A percentile compares a stretch with the other conserved stretches of the same genome.
phyloP scores from a whole-genome alignment of 2,329 filamentous ascomycete genomes.

The Epichloe typhina region DNA sequence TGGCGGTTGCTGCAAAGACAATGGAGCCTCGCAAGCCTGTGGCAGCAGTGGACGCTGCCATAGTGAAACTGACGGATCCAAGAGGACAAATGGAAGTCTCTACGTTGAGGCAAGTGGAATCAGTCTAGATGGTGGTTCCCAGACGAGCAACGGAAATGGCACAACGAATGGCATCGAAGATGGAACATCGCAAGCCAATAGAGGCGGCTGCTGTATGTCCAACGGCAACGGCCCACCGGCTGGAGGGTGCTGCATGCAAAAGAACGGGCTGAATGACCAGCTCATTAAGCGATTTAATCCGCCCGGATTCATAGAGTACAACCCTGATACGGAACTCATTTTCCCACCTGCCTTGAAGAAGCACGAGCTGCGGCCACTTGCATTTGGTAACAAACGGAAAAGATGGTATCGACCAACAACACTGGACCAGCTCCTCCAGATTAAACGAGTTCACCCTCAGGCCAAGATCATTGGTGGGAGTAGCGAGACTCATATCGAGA shows the following conservation, averaged over 20 bases:
- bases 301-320: slow-evolving; percentile 88
- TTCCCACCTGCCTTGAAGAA: slow-evolving; percentile 79
- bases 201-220: slow-evolving; percentile 60
- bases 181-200: slow-evolving; percentile 10
- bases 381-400: slow-evolving; percentile 90
- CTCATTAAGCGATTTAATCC: slow-evolving; percentile 61
- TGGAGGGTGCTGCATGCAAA: slow-evolving; percentile 57
- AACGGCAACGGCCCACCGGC: slow-evolving; percentile 30
- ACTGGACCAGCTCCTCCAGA: slow-evolving; percentile 74
- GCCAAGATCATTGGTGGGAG: slow-evolving; percentile 94
- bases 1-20: slow-evolving; percentile 2
- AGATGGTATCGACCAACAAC: slow-evolving; percentile 87
- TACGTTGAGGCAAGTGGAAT: background rate
- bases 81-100: background rate
- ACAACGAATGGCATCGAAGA: background rate
- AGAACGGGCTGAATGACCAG: slow-evolving; percentile 33
- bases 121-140: background rate
- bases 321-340: slow-evolving; percentile 86
- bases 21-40: background rate
- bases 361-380: slow-evolving; percentile 67
- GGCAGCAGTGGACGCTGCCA: slow-evolving; percentile 28
- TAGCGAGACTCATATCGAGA: slow-evolving; percentile 95
- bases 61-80: slow-evolving; percentile 21
- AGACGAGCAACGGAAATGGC: background rate
- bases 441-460: slow-evolving; percentile 72